Conservation (phyloP, 148 eudicot genomes). For the Rheum nobile region DNA sequence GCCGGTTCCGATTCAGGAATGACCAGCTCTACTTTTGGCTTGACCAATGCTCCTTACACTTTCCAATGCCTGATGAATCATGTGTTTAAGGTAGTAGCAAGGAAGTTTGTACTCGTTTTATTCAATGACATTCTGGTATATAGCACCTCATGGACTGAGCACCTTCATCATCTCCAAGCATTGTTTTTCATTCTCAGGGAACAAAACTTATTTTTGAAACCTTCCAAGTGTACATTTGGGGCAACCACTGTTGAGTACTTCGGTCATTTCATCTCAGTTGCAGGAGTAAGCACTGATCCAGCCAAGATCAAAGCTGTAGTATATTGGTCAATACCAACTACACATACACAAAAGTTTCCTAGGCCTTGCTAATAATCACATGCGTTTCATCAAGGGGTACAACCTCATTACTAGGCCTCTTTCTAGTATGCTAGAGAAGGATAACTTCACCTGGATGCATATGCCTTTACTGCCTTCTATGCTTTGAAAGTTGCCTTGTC, state of each 20-base stretch:
- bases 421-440: not conserved
- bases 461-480: not conserved
- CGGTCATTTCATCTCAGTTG: too few relatives aligned
- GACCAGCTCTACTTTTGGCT: too few relatives aligned
- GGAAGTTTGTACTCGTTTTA: too few relatives aligned
- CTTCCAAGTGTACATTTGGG: not conserved
- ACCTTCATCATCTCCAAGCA: not conserved
- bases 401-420: not conserved
- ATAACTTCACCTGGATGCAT: not conserved
- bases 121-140: slow-evolving; percentile 11
- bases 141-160: not conserved
- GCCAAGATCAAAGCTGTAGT: not conserved
- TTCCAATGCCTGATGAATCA: not conserved
- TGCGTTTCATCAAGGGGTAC: not conserved
- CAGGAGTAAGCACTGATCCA: too few relatives aligned
- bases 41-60: too few relatives aligned
- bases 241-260: not conserved
- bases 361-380: not conserved
- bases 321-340: not conserved
- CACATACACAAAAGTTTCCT: not conserved
- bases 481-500: not conserved
- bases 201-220: not conserved
- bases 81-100: not conserved
- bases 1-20: too few relatives aligned
- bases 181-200: not conserved